Evolutionary conservation across 768 basidiomycete species (phyloP), one percentile per base, ranked within the genome.

Genomic region (Xerocomellus chrysenteron): DNA sequence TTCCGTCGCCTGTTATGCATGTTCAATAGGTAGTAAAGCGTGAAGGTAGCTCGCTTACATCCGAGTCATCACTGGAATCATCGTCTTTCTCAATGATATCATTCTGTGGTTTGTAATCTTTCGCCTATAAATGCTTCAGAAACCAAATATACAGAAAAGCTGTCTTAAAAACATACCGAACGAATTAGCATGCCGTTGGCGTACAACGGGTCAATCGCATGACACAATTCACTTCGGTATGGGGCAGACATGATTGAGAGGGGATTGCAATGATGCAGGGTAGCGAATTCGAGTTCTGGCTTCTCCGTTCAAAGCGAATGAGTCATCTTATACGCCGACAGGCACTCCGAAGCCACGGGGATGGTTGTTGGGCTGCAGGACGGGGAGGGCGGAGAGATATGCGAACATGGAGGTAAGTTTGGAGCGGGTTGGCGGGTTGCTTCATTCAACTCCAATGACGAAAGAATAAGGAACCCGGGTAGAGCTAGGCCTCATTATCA

Each of bases 281-380:
- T 19, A 30, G 12, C 32, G 32, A 26, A 35, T 7, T 19, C 6
- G 17, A 14, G 21, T 21, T 32, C 35, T 36, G 16, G 14, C 35
- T 16, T 12, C 16, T 35, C 24, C 16, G 14, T 19, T 19, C 33
- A 19, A n/a, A 11, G 3, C 19, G 24, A 4, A 16, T 14, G 30
- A 7, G 42, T 17, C 5, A 11, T 21, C 37, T 46, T 41, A 52
- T 51, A 53, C 10, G 19, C 24, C 16, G 3, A 13, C 8, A 14
- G 16, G 19, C n/a, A 3, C 40, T 61, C 59, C 58, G 60, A 12
- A 14, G 21, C 35, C 41, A 33, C 43, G 24, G 16, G 47, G 48
- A 61, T 47, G 40, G 44, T 14, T 16, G 32, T 32, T 47, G 48
- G 47, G 32, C 16, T 2, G 59, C 16, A 2, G 46, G 33, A 5